Percentiles rank a stretch among this genome's conserved stretches.
These are phyloP conservation scores for Porpolomopsis calyptriformis DNA, from an alignment of 768 basidiomycete species.

Conservation along the genomic window DNA sequence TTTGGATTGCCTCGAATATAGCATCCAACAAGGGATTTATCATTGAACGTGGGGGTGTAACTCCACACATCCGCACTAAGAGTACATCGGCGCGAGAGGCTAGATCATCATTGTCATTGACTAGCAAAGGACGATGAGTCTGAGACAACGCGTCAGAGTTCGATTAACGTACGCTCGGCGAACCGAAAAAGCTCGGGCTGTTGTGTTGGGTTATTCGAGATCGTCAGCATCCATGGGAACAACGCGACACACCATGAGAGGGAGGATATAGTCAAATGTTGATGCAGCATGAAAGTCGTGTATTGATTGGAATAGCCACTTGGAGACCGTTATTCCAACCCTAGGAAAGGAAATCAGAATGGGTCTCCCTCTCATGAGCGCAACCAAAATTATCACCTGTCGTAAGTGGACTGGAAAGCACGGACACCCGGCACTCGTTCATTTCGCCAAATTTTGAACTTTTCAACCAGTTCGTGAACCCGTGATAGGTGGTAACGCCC, in stretches of 20 bases:
- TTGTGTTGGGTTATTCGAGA: too few species aligned
- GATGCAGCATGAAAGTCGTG: constrained; percentile 71
- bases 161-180: constrained; percentile 41
- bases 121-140: constrained; percentile 21
- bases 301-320: constrained; percentile 65
- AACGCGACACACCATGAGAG: constrained; percentile 51
- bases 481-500: constrained; percentile 50
- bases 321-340: constrained; percentile 58
- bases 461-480: constrained; percentile 48
- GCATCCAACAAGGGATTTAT: constrained; percentile 59
- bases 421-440: constrained; percentile 64
- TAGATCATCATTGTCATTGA: constrained; percentile 68
- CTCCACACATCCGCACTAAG: constrained; percentile 76
- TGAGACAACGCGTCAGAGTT: neutral
- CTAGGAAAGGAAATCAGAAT: constrained; percentile 21
- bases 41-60: constrained; percentile 63
- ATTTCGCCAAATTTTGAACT: constrained; percentile 59
- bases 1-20: constrained; percentile 68
- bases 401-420: constrained; percentile 80
- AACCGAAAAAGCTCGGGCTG: constrained; percentile 70
- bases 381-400: constrained; percentile 36
- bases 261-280: constrained; percentile 72
- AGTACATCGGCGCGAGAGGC: constrained; percentile 53
- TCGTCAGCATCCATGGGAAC: neutral
- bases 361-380: neutral